Evolutionary conservation across 352 stramenopile species (phyloP).

Genomic region (Phytophthora fragariaefolia): DNA sequence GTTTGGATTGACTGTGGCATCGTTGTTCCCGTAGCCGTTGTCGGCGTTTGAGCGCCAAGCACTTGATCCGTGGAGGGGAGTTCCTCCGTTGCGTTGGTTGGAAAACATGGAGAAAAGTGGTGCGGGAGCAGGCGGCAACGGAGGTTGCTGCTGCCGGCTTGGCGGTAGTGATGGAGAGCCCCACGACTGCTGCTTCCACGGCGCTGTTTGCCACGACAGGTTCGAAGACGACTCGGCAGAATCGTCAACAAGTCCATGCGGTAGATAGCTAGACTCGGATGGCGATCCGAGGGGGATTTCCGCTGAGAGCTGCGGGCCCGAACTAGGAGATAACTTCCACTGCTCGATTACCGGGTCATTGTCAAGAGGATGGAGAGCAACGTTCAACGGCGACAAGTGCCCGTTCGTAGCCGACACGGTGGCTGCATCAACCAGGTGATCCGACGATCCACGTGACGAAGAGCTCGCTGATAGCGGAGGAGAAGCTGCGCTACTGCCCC

Average conservation of each 20-base stretch:
- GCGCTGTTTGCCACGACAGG: slow-evolving; percentile 58
- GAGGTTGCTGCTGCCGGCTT: slow-evolving; percentile 40
- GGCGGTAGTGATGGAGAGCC: slow-evolving; percentile 44
- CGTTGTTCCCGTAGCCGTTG: slow-evolving; percentile 29
- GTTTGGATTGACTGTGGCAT: slow-evolving; percentile 13
- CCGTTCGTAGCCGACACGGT: slow-evolving; percentile 36
- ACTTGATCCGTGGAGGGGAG: slow-evolving; percentile 41
- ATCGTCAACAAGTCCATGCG: slow-evolving; percentile 46
- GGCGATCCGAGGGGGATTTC: slow-evolving; percentile 55
- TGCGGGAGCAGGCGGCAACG: slow-evolving; percentile 48
- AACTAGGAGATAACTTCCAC: slow-evolving; percentile 76
- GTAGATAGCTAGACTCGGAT: slow-evolving; percentile 56
- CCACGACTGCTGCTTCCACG: slow-evolving; percentile 69
- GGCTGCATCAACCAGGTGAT: slow-evolving; percentile 55
- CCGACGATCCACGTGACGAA: slow-evolving; percentile 64
- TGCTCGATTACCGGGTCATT: slow-evolving; percentile 80
- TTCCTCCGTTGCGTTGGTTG: slow-evolving; percentile 35
- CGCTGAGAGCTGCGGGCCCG: slow-evolving; percentile 45
- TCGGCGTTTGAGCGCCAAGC: slow-evolving; percentile 36
- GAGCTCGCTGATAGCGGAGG: slow-evolving; percentile 59
- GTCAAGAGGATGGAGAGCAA: slow-evolving; percentile 55
- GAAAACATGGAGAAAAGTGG: slow-evolving; percentile 73
- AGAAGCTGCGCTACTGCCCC: slow-evolving; percentile 36
- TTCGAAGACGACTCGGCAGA: slow-evolving; percentile 32
- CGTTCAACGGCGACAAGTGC: slow-evolving; percentile 61